Base-by-base conservation (phyloP, 2,329 filamentous ascomycete species). In the Epichloe typhina region DNA sequence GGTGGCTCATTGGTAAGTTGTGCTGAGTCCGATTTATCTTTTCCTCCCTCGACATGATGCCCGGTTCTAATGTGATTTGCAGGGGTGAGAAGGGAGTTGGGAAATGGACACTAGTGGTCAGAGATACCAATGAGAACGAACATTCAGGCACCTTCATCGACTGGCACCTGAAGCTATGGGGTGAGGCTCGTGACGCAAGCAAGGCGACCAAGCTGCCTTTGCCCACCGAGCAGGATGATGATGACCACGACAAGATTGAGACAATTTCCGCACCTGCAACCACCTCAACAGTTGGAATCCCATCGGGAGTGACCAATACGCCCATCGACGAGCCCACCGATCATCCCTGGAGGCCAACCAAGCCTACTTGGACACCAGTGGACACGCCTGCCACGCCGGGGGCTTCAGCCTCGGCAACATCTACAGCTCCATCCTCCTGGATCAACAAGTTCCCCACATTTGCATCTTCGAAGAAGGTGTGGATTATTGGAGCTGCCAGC, bases 151-250 rank as follows among this genome's bases (percentile, higher is more conserved):
- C 73, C 9, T 94, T 97, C 60, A 76, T 82, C 45, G 91, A 98
- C 69, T 98, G 90, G 88, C 86, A 87, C 60, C 74, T 98, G 52
- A 94, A 91, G 64, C 77, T 98, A 3, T 98, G 89, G 88, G 93
- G 93, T 54, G 90, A 96, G 66, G 76, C 79, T 53, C 86, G 88
- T 58, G 87, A 97, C 62, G 76, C 80, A 37, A 72, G 76, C 47
- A 86, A 86, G 63, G 84, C 90, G 49, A 76, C 70, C 7, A 73
- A 85, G 4, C 79, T 94, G 15, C 91, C 93, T 7, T 79, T 96
- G 72, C 93, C 93, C 0, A 81, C 78, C 5, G 85, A 86, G 47
- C 73, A 88, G 44, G 91, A 96, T 56, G 88, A 97, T 61, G 82
- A 85, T 52, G 82, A 95, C 61, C 86, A 90, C 64, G 83, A 84